Base-by-base conservation (phyloP, 768 basidiomycete species). In the Naganishia antarctica region DNA sequence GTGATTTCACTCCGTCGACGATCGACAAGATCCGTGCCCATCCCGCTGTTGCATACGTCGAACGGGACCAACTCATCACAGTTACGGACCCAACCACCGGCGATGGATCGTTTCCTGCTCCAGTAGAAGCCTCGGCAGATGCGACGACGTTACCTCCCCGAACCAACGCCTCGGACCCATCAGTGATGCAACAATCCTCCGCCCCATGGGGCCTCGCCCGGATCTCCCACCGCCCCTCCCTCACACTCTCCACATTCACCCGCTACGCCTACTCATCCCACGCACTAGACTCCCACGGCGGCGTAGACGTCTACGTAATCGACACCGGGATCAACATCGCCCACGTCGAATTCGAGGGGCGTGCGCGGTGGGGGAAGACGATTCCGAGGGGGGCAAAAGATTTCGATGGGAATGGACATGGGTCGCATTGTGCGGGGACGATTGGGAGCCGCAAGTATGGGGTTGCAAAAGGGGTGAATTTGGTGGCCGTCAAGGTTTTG, bases 381-480 rank as follows among this genome's bases (percentile, higher is more conserved):
- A 83, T 98, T 67, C 91, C 94, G 8, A 53, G 73, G 71, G 85
- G 87, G 71, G 92, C 94, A 69, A 82, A 82, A 4, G 94, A 98
- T 70, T 83, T 84, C 68, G 96, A 98, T 71, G 89, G 85, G 63
- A 97, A 98, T 77, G 96, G 96, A 67, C 96, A 99, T 73, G 96
- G 94, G 32, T 78, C 89, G 32, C 91, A 93, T 77, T 93, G 91
- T 70, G 92, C 93, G 48, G 93, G 93, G 60, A 99, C 93, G 31
- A 93, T 98, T 69, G 96, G 87, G n/a, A 91, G 90, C 4, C 80
- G 81, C 72, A 89, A 86, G 79, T 98, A 91, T 73, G 96, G 96
- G 79, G 91, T 99, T 47, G 92, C 96, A 57, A 98, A 99, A 86
- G 83, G 83, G 66, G 94, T 92, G 61, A 83, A 90, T 66, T 21